Evolutionary conservation across 2,329 filamentous ascomycete species (phyloP).

Genomic region (Eurotiales sp.): DNA sequence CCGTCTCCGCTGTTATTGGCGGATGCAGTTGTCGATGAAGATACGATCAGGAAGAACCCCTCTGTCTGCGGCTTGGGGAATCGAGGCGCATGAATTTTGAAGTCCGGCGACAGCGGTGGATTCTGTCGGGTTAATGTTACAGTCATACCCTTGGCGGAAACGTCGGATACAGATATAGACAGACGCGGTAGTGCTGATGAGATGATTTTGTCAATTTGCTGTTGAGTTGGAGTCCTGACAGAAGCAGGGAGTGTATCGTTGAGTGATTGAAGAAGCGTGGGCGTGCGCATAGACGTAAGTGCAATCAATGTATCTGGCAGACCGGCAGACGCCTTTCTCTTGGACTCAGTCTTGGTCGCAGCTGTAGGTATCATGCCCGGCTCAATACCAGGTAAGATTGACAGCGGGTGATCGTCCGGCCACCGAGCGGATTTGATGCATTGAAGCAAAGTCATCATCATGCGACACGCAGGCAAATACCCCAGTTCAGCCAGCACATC

Average conservation of each 20-base stretch:
- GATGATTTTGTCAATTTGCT: conserved; percentile 47
- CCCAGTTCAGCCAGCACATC: conserved; percentile 92
- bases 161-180: conserved; percentile 55
- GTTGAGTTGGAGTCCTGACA: neutral
- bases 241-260: conserved; percentile 31
- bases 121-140: conserved; percentile 63
- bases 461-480: conserved; percentile 68
- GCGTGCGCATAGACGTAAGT: conserved; percentile 28
- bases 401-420: conserved; percentile 75
- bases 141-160: conserved; percentile 60
- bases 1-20: conserved; percentile 33
- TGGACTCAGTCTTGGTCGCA: conserved; percentile 4
- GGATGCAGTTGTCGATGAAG: no score
- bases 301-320: conserved; percentile 30
- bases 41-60: conserved; percentile 83
- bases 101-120: conserved; percentile 59
- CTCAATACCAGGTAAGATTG: conserved; percentile 71
- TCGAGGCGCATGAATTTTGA: conserved; percentile 76
- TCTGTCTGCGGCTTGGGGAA: conserved; percentile 96
- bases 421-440: conserved; percentile 90
- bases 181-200: conserved; percentile 67
- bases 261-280: conserved; percentile 26
- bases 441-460: conserved; percentile 83
- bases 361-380: conserved; percentile 21
- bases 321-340: neutral